phyloP scores from a whole-genome alignment of 768 basidiomycete species.

The Mycena epipterygia region DNA sequence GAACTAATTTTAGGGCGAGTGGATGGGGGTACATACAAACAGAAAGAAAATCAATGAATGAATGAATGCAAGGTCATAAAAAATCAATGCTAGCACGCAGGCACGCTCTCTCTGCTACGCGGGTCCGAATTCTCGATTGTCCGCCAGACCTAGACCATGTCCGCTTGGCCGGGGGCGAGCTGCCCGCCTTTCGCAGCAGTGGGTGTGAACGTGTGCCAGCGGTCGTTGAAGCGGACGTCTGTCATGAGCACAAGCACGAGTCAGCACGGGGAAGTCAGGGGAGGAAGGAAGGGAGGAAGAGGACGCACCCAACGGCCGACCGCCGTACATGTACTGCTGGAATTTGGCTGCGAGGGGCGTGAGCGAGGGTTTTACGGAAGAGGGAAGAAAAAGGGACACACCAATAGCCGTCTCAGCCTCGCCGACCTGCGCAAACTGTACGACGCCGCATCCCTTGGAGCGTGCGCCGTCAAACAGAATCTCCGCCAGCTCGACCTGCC shows the following conservation, averaged over 20 bases:
- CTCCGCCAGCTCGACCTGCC: conserved; percentile 94
- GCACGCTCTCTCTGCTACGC: too few relatives aligned
- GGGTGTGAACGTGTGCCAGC: conserved; percentile 94
- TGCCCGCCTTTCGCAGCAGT: conserved; percentile 91
- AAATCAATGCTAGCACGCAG: too few relatives aligned
- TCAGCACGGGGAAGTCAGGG: too few relatives aligned
- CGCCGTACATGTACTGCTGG: conserved; percentile 95
- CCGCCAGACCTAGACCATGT: conserved; percentile 48
- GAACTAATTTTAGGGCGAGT: too few relatives aligned
- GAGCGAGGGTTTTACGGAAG: too few relatives aligned
- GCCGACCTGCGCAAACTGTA: conserved; percentile 88
- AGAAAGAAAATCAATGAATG: too few relatives aligned
- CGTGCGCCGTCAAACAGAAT: conserved; percentile 94
- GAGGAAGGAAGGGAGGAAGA: neutral
- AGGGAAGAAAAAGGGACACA: conserved; percentile 48
- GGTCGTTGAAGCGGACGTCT: conserved; percentile 96
- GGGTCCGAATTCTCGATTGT: too few relatives aligned
- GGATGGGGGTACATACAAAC: too few relatives aligned
- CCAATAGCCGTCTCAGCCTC: conserved; percentile 97
- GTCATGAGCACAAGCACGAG: conserved; percentile 10
- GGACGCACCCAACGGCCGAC: conserved; percentile 82
- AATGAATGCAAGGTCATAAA: too few relatives aligned
- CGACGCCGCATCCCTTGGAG: conserved; percentile 95
- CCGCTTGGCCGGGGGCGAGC: conserved; percentile 74
- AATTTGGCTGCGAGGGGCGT: conserved; percentile 77